Evolutionary conservation across 1,284 basidiomycete species (phyloP).

Genomic region (Omphalotus olearius): DNA sequence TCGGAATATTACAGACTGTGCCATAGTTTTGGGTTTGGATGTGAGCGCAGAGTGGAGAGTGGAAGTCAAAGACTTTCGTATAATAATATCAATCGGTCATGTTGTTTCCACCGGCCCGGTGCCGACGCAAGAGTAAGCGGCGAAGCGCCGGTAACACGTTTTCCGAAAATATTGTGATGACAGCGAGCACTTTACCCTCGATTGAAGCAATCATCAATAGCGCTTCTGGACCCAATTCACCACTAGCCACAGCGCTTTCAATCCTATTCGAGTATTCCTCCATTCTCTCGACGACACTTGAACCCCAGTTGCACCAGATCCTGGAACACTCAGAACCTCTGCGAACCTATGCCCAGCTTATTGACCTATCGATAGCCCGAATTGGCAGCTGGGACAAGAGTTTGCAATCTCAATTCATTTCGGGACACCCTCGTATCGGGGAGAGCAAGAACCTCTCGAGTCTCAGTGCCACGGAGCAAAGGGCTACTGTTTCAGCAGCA

Average conservation of each 20-base stretch:
- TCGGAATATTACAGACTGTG: conserved; percentile 23
- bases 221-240: conserved; percentile 20
- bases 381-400: conserved; percentile 54
- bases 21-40: conserved; percentile 20
- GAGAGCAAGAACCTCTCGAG: conserved; percentile 70
- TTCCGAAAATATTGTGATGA: too few species aligned
- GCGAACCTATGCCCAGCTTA: conserved; percentile 52
- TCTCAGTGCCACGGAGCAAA: conserved; percentile 79
- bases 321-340: conserved; percentile 23
- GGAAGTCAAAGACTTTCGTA: background rate
- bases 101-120: background rate
- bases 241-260: conserved; percentile 42
- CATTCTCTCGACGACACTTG: conserved; percentile 49
- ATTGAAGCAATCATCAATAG: background rate
- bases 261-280: conserved; percentile 71
- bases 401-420: conserved; percentile 67
- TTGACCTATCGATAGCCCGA: conserved; percentile 53
- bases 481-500: conserved; percentile 27
- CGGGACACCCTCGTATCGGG: conserved; percentile 86
- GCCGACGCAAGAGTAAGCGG: background rate
- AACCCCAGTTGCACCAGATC: conserved; percentile 45
- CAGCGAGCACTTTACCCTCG: background rate
- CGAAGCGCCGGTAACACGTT: too few species aligned
- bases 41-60: background rate
- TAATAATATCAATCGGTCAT: background rate